Evolutionary conservation across 306 rosid genomes (phyloP).

Genomic region (Lupinus albus): DNA sequence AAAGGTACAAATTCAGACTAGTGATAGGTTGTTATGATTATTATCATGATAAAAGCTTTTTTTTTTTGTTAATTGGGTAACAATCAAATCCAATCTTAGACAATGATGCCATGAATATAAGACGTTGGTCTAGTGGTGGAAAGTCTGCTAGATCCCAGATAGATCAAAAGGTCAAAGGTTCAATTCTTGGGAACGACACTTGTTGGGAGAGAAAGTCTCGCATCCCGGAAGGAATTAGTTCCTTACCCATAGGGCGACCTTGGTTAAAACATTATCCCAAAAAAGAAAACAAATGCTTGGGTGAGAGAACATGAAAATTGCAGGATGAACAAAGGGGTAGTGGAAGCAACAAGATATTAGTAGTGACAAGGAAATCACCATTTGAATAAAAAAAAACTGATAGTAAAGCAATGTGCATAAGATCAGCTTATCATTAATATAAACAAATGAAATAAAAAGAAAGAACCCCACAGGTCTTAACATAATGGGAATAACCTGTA

Average conservation of each 20-base stretch:
- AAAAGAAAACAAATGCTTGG: constrained; percentile 28
- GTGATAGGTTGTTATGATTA: not conserved
- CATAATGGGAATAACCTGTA: constrained; percentile 45
- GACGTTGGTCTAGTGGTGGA: too few relatives aligned
- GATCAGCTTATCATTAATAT: constrained; percentile 39
- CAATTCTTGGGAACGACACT: too few relatives aligned
- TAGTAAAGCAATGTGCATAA: constrained; percentile 36
- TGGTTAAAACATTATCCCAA: too few relatives aligned
- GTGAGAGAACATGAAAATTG: constrained; percentile 40
- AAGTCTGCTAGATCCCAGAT: too few relatives aligned
- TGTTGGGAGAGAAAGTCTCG: too few relatives aligned
- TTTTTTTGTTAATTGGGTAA: constrained; percentile 6
- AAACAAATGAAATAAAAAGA: constrained; percentile 43
- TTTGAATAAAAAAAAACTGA: constrained; percentile 33
- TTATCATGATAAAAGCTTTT: constrained; percentile 15
- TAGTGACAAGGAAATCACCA: constrained; percentile 37
- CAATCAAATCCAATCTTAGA: constrained; percentile 35
- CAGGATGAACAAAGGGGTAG: constrained; percentile 30
- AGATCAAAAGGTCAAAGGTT: too few relatives aligned
- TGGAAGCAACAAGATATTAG: constrained; percentile 39
- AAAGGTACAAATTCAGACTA: constrained; percentile 32
- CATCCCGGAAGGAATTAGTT: too few relatives aligned
- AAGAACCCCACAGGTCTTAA: constrained; percentile 40
- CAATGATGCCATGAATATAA: constrained; percentile 28
- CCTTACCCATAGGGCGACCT: too few relatives aligned